Base-by-base conservation (phyloP, 495 filamentous ascomycete species). In the Daldinia caldariorum region DNA sequence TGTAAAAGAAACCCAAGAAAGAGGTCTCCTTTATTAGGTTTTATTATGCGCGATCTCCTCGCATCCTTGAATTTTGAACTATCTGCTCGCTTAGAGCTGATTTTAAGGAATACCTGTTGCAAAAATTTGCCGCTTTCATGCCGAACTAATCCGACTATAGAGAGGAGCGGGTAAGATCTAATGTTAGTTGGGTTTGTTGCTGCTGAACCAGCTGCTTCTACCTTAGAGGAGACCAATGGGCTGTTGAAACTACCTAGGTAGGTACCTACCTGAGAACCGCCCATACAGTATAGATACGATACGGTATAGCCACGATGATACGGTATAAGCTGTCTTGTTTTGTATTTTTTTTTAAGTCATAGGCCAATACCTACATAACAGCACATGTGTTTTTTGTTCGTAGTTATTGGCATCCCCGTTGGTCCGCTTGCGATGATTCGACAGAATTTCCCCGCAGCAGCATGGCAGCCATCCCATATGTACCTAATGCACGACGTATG, bases 401-500 rank as follows among this genome's bases (percentile, higher is more conserved):
- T n/a, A 60, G 39, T 39, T 31, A 67, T 64, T 61, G 63, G 54
- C 26, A 60, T 67, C 63, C 63, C 69, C 69, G 63, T 47, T 71
- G 55, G 50, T 59, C 60, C 64, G 65, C 43, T 45, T 50, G 22
- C 56, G 70, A 41, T 60, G 61, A 72, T 72, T 72, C 51, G 65
- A 72, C 53, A 50, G 70, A 66, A 57, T 69, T 72, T 72, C 70
- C 70, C 70, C 70, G 70, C 70, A 72, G 70, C 61, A 72, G 56
- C 64, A 68, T 54, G 60, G 56, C 56, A 55, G 61, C 50, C 65
- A 56, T 63, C 39, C 65, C 13, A 47, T 59, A 69, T 69, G 60
- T 63, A 70, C n/a, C n/a, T n/a, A n/a, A n/a, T 38, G 47, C 55
- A 64, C 32, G 54, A 67, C 32, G 59, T 63, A 72, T 63, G 63